A percentile compares a stretch with the other conserved stretches of the same genome.
Conservation (phyloP, 192 early-diverging fungal genomes). For the Backusella psychrophila region DNA sequence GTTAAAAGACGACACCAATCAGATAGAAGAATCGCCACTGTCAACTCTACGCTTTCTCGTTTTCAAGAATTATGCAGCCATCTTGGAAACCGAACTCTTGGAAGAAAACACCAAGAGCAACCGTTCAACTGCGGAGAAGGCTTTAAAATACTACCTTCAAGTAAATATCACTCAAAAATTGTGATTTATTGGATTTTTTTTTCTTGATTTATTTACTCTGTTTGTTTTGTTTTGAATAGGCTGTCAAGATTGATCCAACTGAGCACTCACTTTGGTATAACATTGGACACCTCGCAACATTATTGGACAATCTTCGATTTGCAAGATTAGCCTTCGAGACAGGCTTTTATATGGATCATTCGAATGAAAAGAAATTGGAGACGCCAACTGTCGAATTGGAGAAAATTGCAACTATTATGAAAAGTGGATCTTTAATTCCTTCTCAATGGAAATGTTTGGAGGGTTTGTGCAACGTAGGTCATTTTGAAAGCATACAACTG, state of each 20-base stretch:
- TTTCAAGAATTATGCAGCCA: slow-evolving; percentile 49
- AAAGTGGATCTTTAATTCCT: slow-evolving; percentile 8
- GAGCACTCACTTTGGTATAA: slow-evolving; percentile 30
- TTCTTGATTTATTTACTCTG: background rate
- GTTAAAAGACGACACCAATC: slow-evolving; percentile 3
- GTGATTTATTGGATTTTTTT: background rate
- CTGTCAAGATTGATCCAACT: slow-evolving; percentile 31
- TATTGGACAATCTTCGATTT: slow-evolving; percentile 16
- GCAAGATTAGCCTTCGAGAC: slow-evolving; percentile 32
- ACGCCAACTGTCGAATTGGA: background rate
- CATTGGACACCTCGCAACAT: slow-evolving; percentile 22
- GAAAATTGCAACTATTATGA: background rate
- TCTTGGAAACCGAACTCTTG: slow-evolving; percentile 40
- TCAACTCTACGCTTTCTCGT: slow-evolving; percentile 46
- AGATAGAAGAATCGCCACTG: slow-evolving; percentile 24
- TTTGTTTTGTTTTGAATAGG: slow-evolving; percentile 2
- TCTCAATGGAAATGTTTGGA: slow-evolving; percentile 36
- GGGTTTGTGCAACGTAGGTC: slow-evolving; percentile 24
- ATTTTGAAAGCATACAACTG: background rate
- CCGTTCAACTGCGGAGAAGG: slow-evolving; percentile 9
- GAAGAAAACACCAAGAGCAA: background rate
- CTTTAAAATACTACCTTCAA: slow-evolving; percentile 43
- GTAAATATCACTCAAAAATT: slow-evolving; percentile 16
- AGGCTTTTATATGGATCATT: slow-evolving; percentile 14
- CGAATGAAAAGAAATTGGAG: background rate